Conservation (phyloP, 371 early-diverging fungal genomes). For the Neoconidiobolus thromboides region DNA sequence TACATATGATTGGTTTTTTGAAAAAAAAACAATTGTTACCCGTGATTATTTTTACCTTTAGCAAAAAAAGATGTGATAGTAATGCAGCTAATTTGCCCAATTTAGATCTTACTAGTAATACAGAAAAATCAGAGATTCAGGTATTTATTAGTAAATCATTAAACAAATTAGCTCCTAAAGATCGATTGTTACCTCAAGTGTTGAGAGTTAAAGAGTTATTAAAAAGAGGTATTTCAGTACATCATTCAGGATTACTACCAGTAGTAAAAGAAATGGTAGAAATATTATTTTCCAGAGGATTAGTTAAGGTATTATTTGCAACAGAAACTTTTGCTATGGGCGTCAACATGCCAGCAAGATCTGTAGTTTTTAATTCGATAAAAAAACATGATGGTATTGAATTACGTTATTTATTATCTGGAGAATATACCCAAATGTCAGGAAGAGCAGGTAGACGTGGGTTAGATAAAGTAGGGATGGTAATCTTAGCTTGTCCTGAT, state of each 20-base stretch:
- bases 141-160: slow-evolving; percentile 65
- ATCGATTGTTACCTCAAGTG: slow-evolving; percentile 85
- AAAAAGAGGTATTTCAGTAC: slow-evolving; percentile 89
- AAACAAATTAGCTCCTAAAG: slow-evolving; percentile 53
- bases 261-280: slow-evolving; percentile 98
- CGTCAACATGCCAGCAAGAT: slow-evolving; percentile 96
- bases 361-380: slow-evolving; percentile 84
- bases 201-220: slow-evolving; percentile 63
- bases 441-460: slow-evolving; percentile 98
- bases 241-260: slow-evolving; percentile 94
- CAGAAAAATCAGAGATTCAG: slow-evolving; percentile 75
- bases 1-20: slow-evolving; percentile 53
- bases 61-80: slow-evolving; percentile 92
- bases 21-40: slow-evolving; percentile 68
- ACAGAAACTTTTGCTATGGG: slow-evolving; percentile 98
- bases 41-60: slow-evolving; percentile 92
- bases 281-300: slow-evolving; percentile 81
- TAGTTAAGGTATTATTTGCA: slow-evolving; percentile 85
- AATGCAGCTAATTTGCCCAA: slow-evolving; percentile 65
- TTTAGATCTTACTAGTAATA: slow-evolving; percentile 47
- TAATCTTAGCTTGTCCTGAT: slow-evolving; percentile 54
- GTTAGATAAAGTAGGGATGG: slow-evolving; percentile 84
- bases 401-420: slow-evolving; percentile 71
- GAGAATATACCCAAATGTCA: slow-evolving; percentile 99
- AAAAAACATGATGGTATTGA: slow-evolving; percentile 84